phyloP scores from a whole-genome alignment of 2,329 filamentous ascomycete genomes.

The Triangularia setosa region DNA sequence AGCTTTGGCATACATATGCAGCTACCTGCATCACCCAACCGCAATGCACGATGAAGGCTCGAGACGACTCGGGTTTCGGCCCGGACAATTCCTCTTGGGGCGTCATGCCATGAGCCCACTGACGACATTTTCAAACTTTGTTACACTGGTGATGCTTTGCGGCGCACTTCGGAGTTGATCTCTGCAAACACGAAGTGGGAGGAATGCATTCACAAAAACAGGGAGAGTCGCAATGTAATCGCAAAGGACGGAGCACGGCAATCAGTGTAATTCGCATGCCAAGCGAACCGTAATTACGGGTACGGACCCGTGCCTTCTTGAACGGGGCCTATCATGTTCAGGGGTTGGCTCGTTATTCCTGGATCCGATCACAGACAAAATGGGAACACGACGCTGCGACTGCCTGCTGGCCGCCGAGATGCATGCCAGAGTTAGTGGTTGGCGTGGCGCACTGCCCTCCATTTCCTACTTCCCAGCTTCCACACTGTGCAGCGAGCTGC shows the following conservation, averaged over 20 bases:
- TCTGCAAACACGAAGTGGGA: neutral
- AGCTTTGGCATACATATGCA: neutral
- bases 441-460: neutral
- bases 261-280: neutral
- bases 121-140: neutral
- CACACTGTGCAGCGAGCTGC: conserved; percentile 2
- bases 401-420: conserved; percentile 3
- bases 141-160: neutral
- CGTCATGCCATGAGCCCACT: neutral
- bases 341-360: neutral
- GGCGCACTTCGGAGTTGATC: neutral
- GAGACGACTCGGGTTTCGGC: neutral
- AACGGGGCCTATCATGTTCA: neutral
- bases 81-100: neutral
- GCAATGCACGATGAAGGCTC: neutral
- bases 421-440: neutral
- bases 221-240: neutral
- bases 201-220: neutral
- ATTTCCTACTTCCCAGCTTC: neutral
- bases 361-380: neutral
- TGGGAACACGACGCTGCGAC: neutral
- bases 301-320: neutral
- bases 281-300: neutral
- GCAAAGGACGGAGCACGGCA: neutral
- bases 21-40: neutral